Conservation (phyloP, 306 rosid species). For the Coriaria nepalensis region DNA sequence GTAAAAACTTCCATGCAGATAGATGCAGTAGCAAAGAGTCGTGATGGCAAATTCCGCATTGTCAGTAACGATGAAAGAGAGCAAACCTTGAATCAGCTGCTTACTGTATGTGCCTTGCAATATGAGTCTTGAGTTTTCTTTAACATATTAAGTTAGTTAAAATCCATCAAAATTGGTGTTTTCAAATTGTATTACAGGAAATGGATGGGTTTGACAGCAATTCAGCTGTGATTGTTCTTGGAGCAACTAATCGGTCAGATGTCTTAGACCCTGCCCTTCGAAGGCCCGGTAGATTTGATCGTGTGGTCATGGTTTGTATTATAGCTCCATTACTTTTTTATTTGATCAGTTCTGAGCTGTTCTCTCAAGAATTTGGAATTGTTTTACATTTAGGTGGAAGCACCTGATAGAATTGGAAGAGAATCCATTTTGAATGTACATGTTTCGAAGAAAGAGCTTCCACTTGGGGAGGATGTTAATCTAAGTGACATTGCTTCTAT, state of each 20-base stretch:
- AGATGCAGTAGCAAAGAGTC: slow-evolving; percentile 98
- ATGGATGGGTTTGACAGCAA: slow-evolving; percentile 99
- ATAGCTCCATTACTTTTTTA: slow-evolving; percentile 11
- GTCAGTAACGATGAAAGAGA: slow-evolving; percentile 97
- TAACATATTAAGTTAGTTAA: slow-evolving; percentile 4
- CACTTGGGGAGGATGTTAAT: slow-evolving; percentile 59
- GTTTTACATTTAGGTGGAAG: slow-evolving; percentile 52
- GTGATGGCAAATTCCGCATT: slow-evolving; percentile 92
- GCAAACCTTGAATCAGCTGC: slow-evolving; percentile 96
- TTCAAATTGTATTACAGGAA: slow-evolving; percentile 46
- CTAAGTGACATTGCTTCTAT: slow-evolving; percentile 71
- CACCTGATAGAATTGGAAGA: slow-evolving; percentile 87
- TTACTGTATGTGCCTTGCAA: slow-evolving; percentile 53
- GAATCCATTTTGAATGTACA: slow-evolving; percentile 80
- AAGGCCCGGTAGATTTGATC: slow-evolving; percentile 98
- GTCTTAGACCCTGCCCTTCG: slow-evolving; percentile 94
- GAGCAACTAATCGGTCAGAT: slow-evolving; percentile 92
- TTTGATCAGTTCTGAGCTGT: slow-evolving; percentile 10
- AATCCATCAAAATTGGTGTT: slow-evolving; percentile 1
- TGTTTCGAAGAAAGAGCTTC: slow-evolving; percentile 80
- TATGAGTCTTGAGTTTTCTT: slow-evolving; percentile 10
- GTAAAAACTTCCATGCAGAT: slow-evolving; percentile 34
- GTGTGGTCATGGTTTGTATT: slow-evolving; percentile 75
- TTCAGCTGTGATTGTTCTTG: slow-evolving; percentile 90
- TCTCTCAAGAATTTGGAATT: slow-evolving; percentile 5